Base-by-base conservation (phyloP, 2,329 filamentous ascomycete genomes). In the Chlorencoelia australis region DNA sequence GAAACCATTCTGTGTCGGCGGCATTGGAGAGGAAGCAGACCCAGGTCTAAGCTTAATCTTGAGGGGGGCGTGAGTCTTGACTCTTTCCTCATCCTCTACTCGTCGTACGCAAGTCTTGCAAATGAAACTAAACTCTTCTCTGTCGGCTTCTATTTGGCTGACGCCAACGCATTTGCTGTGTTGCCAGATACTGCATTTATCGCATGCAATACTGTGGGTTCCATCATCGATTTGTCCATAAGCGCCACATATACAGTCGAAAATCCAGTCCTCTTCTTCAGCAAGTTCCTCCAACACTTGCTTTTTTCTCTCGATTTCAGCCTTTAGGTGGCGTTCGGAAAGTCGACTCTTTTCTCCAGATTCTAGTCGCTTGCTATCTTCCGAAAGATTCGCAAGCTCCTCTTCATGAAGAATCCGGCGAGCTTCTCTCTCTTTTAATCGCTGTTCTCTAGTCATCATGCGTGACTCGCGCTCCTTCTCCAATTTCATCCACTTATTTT, bases 221-320 rank as follows among this genome's bases (percentile, higher is more conserved):
- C 91, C 91, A 56, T 96, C 91, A 51, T 98, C 91, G 41, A 95
- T 84, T 50, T 93, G 81, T 15, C 91, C 91, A 58, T 94, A 79
- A 15, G 87, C 71, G 17, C 89, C 89, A 57, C 91, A 98, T 17
- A 84, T 72, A 56, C 91, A 98, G 56, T 98, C 91, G 50, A 98
- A 98, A 25, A 86, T 73, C 91, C 91, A 96, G 34, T 87, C 76
- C 31, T 91, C 84, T 47, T 78, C 69, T 14, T 62, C 58, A 13
- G 70, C 73, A 16, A 94, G 69, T 37, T 81, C 74, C 48, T 82
- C 72, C 8, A 94, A 65, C 21, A 84, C 83, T 57, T 79, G 79
- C 57, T 82, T 80, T 45, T 78, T 84, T 58, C 73, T 82, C 52
- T 87, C 82, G 52, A 93, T 83, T 56, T 91, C 82, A 3, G 77